Conservation (phyloP, 140 eudicot species). For the Erigeron philadelphicus region DNA sequence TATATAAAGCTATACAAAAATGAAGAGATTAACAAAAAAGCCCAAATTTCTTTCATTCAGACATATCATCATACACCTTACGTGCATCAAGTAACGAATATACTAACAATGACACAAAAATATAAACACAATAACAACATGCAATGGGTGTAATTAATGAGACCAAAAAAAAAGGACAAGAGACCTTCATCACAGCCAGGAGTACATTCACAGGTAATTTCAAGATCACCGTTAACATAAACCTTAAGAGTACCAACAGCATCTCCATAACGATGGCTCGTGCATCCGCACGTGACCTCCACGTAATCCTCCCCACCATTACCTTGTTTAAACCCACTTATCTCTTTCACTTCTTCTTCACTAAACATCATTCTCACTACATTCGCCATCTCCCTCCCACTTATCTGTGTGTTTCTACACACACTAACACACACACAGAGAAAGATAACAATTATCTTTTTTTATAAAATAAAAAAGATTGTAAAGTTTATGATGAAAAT, state of each 20-base stretch:
- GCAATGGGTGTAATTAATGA: slow-evolving; percentile 14
- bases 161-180: background rate
- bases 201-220: slow-evolving; percentile 63
- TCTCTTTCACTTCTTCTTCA: slow-evolving; percentile 57
- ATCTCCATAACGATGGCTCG: slow-evolving; percentile 69
- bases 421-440: slow-evolving; percentile 4
- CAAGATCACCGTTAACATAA: slow-evolving; percentile 54
- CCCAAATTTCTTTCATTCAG: slow-evolving; percentile 25
- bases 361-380: slow-evolving; percentile 48
- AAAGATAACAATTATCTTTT: background rate
- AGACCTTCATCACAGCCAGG: slow-evolving; percentile 71
- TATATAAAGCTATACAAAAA: background rate
- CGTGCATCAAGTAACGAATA: slow-evolving; percentile 6
- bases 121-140: slow-evolving; percentile 29
- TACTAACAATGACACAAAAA: background rate
- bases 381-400: slow-evolving; percentile 19
- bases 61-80: slow-evolving; percentile 51
- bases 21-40: background rate
- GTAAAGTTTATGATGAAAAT: slow-evolving; percentile 16
- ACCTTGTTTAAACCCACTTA: slow-evolving; percentile 46
- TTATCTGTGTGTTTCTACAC: background rate
- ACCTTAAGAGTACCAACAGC: slow-evolving; percentile 81
- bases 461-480: background rate
- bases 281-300: slow-evolving; percentile 79
- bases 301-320: slow-evolving; percentile 55